Conservation (phyloP, 805 yeast genomes). For the Yamadazyma tumulicola region DNA sequence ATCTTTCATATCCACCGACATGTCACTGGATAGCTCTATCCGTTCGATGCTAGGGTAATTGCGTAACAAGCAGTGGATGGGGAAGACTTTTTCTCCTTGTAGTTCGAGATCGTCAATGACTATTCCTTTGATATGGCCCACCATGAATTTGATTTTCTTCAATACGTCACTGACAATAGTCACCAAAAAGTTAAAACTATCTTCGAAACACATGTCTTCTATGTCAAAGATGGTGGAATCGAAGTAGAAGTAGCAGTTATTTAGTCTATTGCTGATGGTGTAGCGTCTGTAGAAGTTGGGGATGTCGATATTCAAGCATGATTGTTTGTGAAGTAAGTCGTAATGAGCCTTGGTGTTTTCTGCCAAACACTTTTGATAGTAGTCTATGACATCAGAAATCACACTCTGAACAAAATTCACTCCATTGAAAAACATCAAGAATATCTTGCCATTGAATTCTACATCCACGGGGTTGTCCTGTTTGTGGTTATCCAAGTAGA, state of each 20-base stretch:
- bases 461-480: conserved; percentile 7
- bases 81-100: conserved; percentile 27
- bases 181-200: conserved; percentile 25
- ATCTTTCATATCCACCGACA: conserved; percentile 18
- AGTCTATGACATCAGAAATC: conserved; percentile 28
- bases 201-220: conserved; percentile 23
- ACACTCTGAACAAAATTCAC: conserved; percentile 28
- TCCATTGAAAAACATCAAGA: conserved; percentile 38
- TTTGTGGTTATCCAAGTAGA: conserved; percentile 21
- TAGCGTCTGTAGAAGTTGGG: conserved; percentile 1
- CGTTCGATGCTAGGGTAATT: conserved; percentile 32
- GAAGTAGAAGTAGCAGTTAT: conserved; percentile 25
- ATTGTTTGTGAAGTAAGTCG: conserved; percentile 5
- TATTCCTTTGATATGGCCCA: conserved; percentile 27
- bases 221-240: conserved; percentile 27
- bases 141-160: conserved; percentile 31
- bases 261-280: conserved; percentile 8
- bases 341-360: conserved; percentile 3
- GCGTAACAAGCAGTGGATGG: conserved; percentile 25
- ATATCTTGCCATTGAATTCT: conserved; percentile 25
- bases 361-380: conserved; percentile 14
- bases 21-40: conserved; percentile 22
- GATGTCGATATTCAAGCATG: conserved; percentile 1
- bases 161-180: conserved; percentile 33
- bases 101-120: conserved; percentile 30